These are phyloP conservation scores for Arthrobotrys entomopaga DNA, from an alignment of 2,329 filamentous ascomycete species.

Conservation along the genomic window DNA sequence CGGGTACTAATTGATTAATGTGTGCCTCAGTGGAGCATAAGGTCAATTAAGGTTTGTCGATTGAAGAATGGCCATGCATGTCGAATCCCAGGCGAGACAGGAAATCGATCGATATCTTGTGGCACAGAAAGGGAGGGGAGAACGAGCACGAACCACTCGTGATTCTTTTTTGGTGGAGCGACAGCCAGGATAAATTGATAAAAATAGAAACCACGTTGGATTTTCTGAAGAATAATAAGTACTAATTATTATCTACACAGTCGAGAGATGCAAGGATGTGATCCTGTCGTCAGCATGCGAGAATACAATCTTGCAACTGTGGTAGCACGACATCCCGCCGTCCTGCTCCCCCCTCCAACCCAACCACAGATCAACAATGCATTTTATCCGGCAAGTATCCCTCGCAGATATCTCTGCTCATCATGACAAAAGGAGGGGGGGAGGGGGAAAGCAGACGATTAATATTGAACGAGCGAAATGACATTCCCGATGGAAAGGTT, in stretches of 20 bases:
- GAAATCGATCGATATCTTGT: conserved; percentile 5
- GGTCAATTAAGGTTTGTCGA: neutral
- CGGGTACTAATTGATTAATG: too few species aligned
- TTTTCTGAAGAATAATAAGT: conserved; percentile 6
- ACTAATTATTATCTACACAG: too few species aligned
- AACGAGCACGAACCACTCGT: conserved; percentile 19
- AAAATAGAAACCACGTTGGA: conserved; percentile 55
- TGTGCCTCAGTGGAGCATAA: neutral
- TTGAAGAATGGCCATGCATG: neutral
- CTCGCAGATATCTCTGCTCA: neutral
- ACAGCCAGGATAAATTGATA: conserved; percentile 2
- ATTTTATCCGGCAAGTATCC: conserved; percentile 1
- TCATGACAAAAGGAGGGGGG: neutral
- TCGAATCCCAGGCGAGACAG: neutral
- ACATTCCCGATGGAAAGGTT: neutral
- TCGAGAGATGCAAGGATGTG: conserved; percentile 28
- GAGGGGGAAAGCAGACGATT: neutral
- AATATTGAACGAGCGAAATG: neutral
- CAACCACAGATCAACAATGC: neutral
- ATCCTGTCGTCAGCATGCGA: conserved; percentile 51
- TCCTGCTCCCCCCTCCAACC: conserved; percentile 1
- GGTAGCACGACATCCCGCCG: conserved; percentile 27
- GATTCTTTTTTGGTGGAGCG: conserved; percentile 2
- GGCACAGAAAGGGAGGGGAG: conserved; percentile 19
- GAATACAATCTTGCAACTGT: neutral